phyloP scores from a whole-genome alignment of 108 stramenopile species.

The Nitzschia sp. region DNA sequence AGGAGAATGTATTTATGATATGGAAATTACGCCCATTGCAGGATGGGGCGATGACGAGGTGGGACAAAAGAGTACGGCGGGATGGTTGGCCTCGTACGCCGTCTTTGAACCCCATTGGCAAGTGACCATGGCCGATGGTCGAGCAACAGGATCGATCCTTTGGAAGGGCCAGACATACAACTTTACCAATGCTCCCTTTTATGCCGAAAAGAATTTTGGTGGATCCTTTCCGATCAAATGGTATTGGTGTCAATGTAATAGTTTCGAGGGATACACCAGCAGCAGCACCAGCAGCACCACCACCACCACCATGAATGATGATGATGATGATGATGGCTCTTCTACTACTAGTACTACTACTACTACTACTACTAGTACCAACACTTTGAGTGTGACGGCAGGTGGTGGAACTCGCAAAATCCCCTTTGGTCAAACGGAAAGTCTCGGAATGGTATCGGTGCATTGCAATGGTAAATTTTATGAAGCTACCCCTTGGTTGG shows the following conservation, averaged over 20 bases:
- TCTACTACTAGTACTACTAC: too few relatives aligned
- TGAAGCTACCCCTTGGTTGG: slow-evolving; percentile 84
- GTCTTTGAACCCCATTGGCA: slow-evolving; percentile 93
- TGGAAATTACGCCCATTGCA: slow-evolving; percentile 56
- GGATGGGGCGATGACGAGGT: slow-evolving; percentile 55
- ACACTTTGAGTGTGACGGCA: slow-evolving; percentile 65
- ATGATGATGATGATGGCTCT: too few relatives aligned
- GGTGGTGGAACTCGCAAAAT: slow-evolving; percentile 80
- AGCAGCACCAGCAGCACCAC: not conserved
- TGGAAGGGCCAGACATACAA: slow-evolving; percentile 71
- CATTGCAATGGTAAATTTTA: slow-evolving; percentile 80
- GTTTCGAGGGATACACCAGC: slow-evolving; percentile 58
- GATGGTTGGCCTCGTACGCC: slow-evolving; percentile 66
- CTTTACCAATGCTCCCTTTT: slow-evolving; percentile 81
- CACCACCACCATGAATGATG: too few relatives aligned
- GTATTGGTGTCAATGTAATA: slow-evolving; percentile 92
- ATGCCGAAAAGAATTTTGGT: slow-evolving; percentile 94
- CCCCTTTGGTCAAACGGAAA: slow-evolving; percentile 68
- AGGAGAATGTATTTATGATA: slow-evolving; percentile 64
- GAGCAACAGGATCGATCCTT: slow-evolving; percentile 62
- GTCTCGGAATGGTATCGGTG: slow-evolving; percentile 69
- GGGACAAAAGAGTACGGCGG: slow-evolving; percentile 71
- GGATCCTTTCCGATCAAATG: slow-evolving; percentile 79
- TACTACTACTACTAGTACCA: not conserved
- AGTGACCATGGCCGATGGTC: slow-evolving; percentile 80